Percentiles rank a stretch among this genome's conserved stretches.
Conservation (phyloP, 1,284 basidiomycete genomes). For the Fistulina hepatica region DNA sequence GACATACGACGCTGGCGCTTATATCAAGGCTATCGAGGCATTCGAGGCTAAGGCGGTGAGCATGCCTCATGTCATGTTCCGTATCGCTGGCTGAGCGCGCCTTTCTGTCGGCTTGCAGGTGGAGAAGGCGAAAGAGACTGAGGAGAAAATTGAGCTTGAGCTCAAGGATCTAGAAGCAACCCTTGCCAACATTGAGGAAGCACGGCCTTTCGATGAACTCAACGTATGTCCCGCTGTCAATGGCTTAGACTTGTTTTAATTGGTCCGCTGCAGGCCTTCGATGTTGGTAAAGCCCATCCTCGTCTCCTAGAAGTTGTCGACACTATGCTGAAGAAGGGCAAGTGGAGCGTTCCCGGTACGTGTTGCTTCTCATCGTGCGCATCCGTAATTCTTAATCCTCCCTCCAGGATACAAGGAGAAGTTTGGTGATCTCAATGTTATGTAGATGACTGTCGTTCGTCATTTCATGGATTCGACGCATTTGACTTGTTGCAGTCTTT, state of each 20-base stretch:
- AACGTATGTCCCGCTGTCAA: conserved; percentile 42
- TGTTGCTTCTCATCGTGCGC: conserved; percentile 9
- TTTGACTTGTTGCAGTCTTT: too few relatives aligned
- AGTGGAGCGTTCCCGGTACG: conserved; percentile 91
- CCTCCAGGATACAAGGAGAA: conserved; percentile 78
- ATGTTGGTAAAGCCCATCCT: conserved; percentile 89
- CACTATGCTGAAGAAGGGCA: conserved; percentile 98
- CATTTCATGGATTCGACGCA: too few relatives aligned
- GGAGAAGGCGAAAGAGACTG: conserved; percentile 84
- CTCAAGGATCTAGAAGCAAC: conserved; percentile 89
- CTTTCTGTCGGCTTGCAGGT: conserved; percentile 52
- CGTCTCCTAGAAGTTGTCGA: conserved; percentile 89
- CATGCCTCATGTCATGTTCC: conserved; percentile 20
- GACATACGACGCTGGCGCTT: conserved; percentile 87
- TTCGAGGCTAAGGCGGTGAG: conserved; percentile 95
- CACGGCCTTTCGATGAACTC: conserved; percentile 95
- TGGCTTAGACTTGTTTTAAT: conserved; percentile 3
- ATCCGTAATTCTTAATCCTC: conserved; percentile 9
- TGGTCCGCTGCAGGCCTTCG: conserved; percentile 50
- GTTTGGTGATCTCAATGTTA: conserved; percentile 83
- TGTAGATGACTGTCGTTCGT: too few relatives aligned
- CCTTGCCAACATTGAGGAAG: conserved; percentile 94
- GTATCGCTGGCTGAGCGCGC: conserved; percentile 4
- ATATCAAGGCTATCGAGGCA: conserved; percentile 92
- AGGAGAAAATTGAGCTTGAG: conserved; percentile 87